A percentile compares a stretch with the other conserved stretches of the same genome.
Conservation (phyloP, 2,329 filamentous ascomycete genomes). For the Aspergillus tubingensis region DNA sequence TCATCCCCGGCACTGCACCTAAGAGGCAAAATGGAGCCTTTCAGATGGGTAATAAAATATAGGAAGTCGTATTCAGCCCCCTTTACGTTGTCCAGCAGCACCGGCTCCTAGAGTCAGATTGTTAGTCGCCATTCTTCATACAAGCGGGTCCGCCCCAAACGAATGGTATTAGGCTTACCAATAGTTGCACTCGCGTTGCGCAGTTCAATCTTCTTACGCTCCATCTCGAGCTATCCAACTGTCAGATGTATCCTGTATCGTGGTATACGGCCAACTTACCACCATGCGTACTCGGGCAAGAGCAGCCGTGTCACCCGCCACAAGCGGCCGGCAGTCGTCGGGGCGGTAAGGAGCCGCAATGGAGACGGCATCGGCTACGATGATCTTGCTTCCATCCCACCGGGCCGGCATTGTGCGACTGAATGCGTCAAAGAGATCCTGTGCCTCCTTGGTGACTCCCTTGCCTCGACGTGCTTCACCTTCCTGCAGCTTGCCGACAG, state of each 20-base stretch:
- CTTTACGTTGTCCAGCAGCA: conserved; percentile 33
- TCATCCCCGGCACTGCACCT: neutral
- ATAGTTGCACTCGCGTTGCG: conserved; percentile 45
- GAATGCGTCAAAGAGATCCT: conserved; percentile 65
- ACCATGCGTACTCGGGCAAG: conserved; percentile 51
- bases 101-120: conserved; percentile 18
- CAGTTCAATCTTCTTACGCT: conserved; percentile 50
- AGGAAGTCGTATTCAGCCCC: conserved; percentile 25
- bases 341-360: conserved; percentile 60
- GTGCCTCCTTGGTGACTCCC: conserved; percentile 62
- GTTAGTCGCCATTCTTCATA: neutral
- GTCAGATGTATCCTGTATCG: neutral
- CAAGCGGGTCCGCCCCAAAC: neutral
- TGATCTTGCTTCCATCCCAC: conserved; percentile 61
- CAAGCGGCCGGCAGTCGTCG: conserved; percentile 53
- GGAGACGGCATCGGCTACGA: conserved; percentile 62
- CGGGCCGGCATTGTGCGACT: conserved; percentile 61
- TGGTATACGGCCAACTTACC: conserved; percentile 38
- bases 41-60: neutral
- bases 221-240: conserved; percentile 46
- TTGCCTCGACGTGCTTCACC: conserved; percentile 60
- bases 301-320: conserved; percentile 44
- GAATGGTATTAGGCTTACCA: conserved; percentile 21
- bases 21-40: neutral
- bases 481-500: conserved; percentile 59